Evolutionary conservation across 2,329 filamentous ascomycete genomes (phyloP).

Genomic region (Penicillium sp.): DNA sequence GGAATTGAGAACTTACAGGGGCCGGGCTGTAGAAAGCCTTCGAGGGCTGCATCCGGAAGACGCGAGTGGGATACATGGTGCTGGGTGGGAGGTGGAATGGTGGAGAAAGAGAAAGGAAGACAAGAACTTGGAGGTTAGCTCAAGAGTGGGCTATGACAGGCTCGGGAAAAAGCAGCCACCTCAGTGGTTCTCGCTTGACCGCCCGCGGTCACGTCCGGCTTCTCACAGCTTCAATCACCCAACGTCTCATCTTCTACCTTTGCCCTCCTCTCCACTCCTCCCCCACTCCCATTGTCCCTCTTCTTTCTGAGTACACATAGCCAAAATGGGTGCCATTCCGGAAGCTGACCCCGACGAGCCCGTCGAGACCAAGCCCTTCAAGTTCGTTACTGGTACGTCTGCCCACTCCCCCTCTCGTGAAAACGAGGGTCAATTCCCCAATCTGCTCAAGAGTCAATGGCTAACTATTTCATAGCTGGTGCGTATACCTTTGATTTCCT

Average conservation of each 20-base stretch:
- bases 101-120: constrained; percentile 12
- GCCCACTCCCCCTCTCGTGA: constrained; percentile 19
- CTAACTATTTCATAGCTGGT: constrained; percentile 48
- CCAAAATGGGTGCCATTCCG: constrained; percentile 76
- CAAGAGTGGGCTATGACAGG: constrained; percentile 22
- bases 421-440: constrained; percentile 23
- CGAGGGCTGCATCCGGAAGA: constrained; percentile 57
- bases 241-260: constrained; percentile 27
- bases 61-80: constrained; percentile 62
- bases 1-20: constrained; percentile 55
- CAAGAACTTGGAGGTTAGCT: constrained; percentile 20
- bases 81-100: constrained; percentile 6
- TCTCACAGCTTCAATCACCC: constrained; percentile 33
- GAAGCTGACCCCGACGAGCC: constrained; percentile 62
- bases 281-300: constrained; percentile 12
- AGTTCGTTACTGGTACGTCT: constrained; percentile 94
- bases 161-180: constrained; percentile 34
- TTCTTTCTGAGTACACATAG: constrained; percentile 25
- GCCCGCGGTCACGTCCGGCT: constrained; percentile 37
- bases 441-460: constrained; percentile 29
- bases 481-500: constrained; percentile 27
- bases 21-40: constrained; percentile 52
- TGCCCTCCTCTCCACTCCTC: constrained; percentile 22
- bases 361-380: constrained; percentile 98
- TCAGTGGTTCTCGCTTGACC: constrained; percentile 36